A percentile compares a stretch with the other conserved stretches of the same genome.
These are phyloP conservation scores for Annona cherimola DNA, from an alignment of 164 flowering plant genomes.

Conservation along the genomic window DNA sequence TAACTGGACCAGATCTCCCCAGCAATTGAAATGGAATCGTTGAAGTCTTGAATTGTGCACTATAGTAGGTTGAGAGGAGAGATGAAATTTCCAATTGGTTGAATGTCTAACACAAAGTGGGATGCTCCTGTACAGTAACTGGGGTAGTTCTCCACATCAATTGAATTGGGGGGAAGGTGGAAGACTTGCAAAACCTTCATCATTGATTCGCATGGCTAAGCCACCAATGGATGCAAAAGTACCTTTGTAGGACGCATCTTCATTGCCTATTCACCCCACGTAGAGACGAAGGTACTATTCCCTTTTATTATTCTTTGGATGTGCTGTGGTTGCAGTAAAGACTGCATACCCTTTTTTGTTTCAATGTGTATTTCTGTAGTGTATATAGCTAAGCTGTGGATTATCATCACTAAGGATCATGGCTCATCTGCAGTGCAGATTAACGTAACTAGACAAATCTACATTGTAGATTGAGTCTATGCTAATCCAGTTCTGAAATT, in stretches of 20 bases:
- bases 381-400: no score
- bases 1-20: neutral
- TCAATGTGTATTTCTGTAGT: neutral
- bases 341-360: neutral
- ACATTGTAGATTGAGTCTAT: no score
- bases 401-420: no score
- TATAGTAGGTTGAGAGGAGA: neutral
- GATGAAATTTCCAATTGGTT: neutral
- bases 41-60: neutral
- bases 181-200: neutral
- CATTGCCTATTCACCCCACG: neutral
- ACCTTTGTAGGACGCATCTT: neutral
- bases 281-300: neutral
- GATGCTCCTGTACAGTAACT: constrained; percentile 4
- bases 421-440: no score
- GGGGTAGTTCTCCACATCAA: neutral
- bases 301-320: neutral
- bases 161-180: neutral
- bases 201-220: neutral
- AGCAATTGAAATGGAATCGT: neutral
- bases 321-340: neutral
- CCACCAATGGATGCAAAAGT: neutral
- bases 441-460: no score
- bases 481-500: no score
- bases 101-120: neutral